A percentile compares a stretch with the other conserved stretches of the same genome.
These are phyloP conservation scores for Boeremia lycopersici DNA, from an alignment of 2,329 filamentous ascomycete species.

Conservation along the genomic window DNA sequence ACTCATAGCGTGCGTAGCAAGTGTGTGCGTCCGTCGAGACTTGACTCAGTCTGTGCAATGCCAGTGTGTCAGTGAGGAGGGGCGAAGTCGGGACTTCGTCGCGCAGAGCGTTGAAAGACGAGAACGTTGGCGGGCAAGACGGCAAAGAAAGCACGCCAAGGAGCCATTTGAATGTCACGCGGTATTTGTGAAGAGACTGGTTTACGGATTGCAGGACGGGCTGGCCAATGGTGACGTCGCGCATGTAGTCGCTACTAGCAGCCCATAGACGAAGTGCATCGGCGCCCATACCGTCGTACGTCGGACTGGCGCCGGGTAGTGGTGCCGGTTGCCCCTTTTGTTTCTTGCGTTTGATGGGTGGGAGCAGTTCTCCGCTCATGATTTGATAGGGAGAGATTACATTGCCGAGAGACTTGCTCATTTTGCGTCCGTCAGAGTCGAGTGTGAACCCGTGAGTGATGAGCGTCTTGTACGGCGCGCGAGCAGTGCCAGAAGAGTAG, in stretches of 20 bases:
- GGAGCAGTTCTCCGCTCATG: slow-evolving; percentile 80
- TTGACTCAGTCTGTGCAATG: slow-evolving; percentile 73
- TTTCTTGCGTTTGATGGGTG: slow-evolving; percentile 70
- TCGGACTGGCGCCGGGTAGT: slow-evolving; percentile 39
- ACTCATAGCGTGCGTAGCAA: slow-evolving; percentile 75
- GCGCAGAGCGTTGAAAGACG: slow-evolving; percentile 29
- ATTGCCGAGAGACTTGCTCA: slow-evolving; percentile 97
- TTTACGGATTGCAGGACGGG: slow-evolving; percentile 79
- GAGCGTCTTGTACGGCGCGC: slow-evolving; percentile 82
- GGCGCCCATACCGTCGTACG: slow-evolving; percentile 76
- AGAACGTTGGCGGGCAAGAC: slow-evolving; percentile 37
- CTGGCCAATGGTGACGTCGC: slow-evolving; percentile 81
- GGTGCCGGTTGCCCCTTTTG: slow-evolving; percentile 53
- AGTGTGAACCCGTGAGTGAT: slow-evolving; percentile 96
- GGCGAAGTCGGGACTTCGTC: slow-evolving; percentile 10
- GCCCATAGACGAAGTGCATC: slow-evolving; percentile 91
- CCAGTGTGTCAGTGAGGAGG: slow-evolving; percentile 63
- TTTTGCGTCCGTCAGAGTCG: slow-evolving; percentile 89
- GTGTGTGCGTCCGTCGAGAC: slow-evolving; percentile 68
- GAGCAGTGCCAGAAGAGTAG: slow-evolving; percentile 16
- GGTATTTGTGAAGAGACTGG: slow-evolving; percentile 79
- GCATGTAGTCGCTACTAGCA: slow-evolving; percentile 88
- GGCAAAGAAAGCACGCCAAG: slow-evolving; percentile 67
- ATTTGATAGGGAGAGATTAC: slow-evolving; percentile 80
- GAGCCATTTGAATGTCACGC: slow-evolving; percentile 88